A percentile compares a stretch with the other conserved stretches of the same genome.
Evolutionary conservation across 116 monocot species (phyloP).

Genomic region (Dioscorea cayenensis): DNA sequence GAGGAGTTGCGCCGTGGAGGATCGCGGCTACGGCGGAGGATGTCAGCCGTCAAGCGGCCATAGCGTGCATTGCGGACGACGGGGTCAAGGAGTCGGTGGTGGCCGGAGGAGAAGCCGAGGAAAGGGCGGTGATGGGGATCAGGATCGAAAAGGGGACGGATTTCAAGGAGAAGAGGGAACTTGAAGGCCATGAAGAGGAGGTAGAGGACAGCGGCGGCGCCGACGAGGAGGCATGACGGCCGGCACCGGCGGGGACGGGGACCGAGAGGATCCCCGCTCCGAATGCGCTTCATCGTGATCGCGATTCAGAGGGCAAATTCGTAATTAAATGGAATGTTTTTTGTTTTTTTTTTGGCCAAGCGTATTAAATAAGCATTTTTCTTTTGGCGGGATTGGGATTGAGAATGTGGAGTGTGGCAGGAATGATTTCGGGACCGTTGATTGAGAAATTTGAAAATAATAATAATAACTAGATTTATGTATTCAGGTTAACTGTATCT

Average conservation of each 20-base stretch:
- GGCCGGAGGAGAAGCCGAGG: background rate
- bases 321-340: too few relatives aligned
- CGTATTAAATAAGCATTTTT: too few relatives aligned
- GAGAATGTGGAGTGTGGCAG: too few relatives aligned
- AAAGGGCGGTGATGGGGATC: background rate
- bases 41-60: slow-evolving; percentile 48
- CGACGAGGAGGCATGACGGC: background rate
- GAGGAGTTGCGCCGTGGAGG: slow-evolving; percentile 22
- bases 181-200: background rate
- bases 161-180: background rate
- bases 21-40: slow-evolving; percentile 13
- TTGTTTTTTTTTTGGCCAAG: too few relatives aligned
- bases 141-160: too few relatives aligned
- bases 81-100: too few relatives aligned
- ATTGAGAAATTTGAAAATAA: too few relatives aligned
- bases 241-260: background rate
- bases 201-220: background rate
- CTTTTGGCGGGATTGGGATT: too few relatives aligned
- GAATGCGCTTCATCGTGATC: background rate
- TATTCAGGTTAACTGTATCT: too few relatives aligned
- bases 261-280: background rate
- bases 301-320: background rate
- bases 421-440: too few relatives aligned
- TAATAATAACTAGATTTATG: too few relatives aligned
- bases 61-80: slow-evolving; percentile 17